Conservation (phyloP, 2,329 filamentous ascomycete genomes). For the Emergomyces pasteurianus region DNA sequence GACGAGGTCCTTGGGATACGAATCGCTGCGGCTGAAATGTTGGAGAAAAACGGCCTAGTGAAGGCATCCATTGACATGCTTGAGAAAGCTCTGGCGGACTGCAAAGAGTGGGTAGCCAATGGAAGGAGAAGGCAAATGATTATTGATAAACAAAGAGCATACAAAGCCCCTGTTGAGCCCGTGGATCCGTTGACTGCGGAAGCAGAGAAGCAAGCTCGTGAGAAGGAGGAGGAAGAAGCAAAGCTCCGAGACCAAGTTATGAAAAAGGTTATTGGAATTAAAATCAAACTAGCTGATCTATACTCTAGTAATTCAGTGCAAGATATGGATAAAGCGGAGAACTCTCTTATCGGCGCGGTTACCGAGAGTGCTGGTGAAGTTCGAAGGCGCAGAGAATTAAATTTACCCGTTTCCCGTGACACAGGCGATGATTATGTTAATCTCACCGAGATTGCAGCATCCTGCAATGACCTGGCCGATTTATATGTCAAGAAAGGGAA, state of each 20-base stretch:
- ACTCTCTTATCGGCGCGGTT: constrained; percentile 66
- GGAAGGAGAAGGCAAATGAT: constrained; percentile 15
- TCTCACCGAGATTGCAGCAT: constrained; percentile 25
- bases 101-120: constrained; percentile 34
- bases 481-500: constrained; percentile 63
- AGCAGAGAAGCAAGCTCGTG: constrained; percentile 9
- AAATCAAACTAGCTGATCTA: constrained; percentile 73
- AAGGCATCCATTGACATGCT: constrained; percentile 62
- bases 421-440: constrained; percentile 27
- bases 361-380: constrained; percentile 67
- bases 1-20: constrained; percentile 86
- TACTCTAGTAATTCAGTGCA: constrained; percentile 67
- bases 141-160: constrained; percentile 8
- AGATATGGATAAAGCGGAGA: constrained; percentile 61
- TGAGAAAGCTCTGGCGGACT: constrained; percentile 62
- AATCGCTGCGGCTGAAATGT: constrained; percentile 65
- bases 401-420: constrained; percentile 50
- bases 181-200: constrained; percentile 11
- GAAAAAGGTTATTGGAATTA: constrained; percentile 61
- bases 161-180: constrained; percentile 7
- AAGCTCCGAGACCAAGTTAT: constrained; percentile 40
- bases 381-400: constrained; percentile 52
- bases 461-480: constrained; percentile 52
- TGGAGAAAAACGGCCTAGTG: constrained; percentile 64
- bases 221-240: constrained; percentile 18